Base-by-base conservation (phyloP, 2,329 filamentous ascomycete species). In the Mycosphaerella sp. region DNA sequence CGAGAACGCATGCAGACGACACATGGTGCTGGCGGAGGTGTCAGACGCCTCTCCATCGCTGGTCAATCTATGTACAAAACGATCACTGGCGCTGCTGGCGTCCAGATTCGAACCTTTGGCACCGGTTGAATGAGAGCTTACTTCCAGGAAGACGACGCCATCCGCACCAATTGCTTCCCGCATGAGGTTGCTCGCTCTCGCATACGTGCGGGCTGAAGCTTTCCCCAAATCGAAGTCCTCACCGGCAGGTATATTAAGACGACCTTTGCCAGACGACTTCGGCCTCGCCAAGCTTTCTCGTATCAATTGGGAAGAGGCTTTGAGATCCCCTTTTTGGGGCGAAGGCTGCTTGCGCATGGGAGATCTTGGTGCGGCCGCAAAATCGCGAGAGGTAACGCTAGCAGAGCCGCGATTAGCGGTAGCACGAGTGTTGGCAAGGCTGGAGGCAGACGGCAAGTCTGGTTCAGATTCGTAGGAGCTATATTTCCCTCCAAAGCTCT, bases 161-260 rank as follows among this genome's bases (percentile, higher is more conserved):
- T 76, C 74, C 4, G 74, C 72, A 4, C 67, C 66, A 6, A 79
- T 61, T 29, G 75, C 73, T 51, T 77, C 71, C 1, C 72, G 70
- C 4, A 80, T 12, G 6, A 53, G 44, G 23, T 53, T 53, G 34
- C 29, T 44, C 11, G 32, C 50, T 46, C 50, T 70, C 9, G 67
- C 64, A 50, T 78, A 77, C 2, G 73, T 72, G 59, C 34, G 42
- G 11, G 50, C 17, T n/a, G 34, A 47, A 10, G 43, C 31, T 10
- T 2, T 14, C n/a, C 21, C 38, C 11, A 41, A 23, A 17, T 42
- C 44, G 31, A 43, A 47, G 12, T 43, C 32, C 10, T 26, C 55
- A 8, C 26, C 43, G 29, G 39, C 21, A n/a, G 34, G 34, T 38
- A 38, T 6, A 38, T 38, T 12, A n/a, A 4, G 34, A n/a, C n/a